Percentiles rank a stretch among this genome's conserved stretches.
These are phyloP conservation scores for Kluyveromyces sp. DNA, from an alignment of 1,139 yeast species.

Conservation along the genomic window DNA sequence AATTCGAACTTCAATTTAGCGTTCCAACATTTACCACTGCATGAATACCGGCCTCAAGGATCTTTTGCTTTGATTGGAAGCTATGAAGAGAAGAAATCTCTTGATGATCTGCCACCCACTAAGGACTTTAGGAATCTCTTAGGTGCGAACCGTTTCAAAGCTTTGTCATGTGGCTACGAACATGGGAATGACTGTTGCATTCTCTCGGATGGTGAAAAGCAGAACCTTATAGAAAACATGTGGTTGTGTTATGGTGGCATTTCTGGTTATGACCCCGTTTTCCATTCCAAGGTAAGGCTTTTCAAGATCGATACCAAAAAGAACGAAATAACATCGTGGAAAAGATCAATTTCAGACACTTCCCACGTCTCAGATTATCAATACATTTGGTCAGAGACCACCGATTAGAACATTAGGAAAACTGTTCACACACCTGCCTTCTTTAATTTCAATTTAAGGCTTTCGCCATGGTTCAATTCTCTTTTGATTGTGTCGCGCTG, in stretches of 20 bases:
- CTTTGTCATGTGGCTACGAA: conserved; percentile 48
- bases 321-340: conserved; percentile 45
- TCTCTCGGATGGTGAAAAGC: conserved; percentile 13
- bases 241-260: conserved; percentile 57
- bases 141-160: conserved; percentile 28
- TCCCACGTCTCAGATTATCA: conserved; percentile 29
- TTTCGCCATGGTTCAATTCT: background rate
- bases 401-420: no score
- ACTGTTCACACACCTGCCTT: no score
- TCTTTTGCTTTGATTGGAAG: conserved; percentile 43
- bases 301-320: conserved; percentile 38
- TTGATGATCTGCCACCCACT: conserved; percentile 34
- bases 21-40: conserved; percentile 48
- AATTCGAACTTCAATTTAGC: conserved; percentile 23
- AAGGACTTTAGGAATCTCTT: conserved; percentile 14
- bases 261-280: conserved; percentile 34
- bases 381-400: conserved; percentile 15
- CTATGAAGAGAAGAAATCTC: conserved; percentile 41
- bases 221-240: conserved; percentile 20
- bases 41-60: conserved; percentile 46
- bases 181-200: conserved; percentile 52
- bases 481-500: background rate
- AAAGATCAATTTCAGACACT: conserved; percentile 38
- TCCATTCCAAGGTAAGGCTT: conserved; percentile 41
- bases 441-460: background rate